Conservation (phyloP, 169 alveolate species). For the Plasmodium relictum region DNA sequence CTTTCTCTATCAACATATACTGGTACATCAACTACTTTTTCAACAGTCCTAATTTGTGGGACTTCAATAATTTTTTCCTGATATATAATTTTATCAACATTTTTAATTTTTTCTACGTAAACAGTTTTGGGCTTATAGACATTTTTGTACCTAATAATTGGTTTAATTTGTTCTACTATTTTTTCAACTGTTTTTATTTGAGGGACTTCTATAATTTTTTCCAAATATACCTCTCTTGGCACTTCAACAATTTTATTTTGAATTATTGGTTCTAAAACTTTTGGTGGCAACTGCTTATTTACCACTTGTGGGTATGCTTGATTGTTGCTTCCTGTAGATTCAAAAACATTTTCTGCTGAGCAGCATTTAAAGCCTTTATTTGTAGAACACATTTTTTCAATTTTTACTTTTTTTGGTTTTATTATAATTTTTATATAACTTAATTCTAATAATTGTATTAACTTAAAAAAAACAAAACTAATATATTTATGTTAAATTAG, state of each 20-base stretch:
- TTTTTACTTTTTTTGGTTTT: neutral
- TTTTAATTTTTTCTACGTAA: slow-evolving; percentile 86
- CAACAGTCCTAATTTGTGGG: slow-evolving; percentile 88
- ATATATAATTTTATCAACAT: slow-evolving; percentile 86
- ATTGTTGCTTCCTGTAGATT: slow-evolving; percentile 22
- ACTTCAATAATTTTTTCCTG: slow-evolving; percentile 90
- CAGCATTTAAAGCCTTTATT: slow-evolving; percentile 49
- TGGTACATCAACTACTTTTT: slow-evolving; percentile 89
- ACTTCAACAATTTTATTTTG: slow-evolving; percentile 87
- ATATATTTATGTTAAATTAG: neutral
- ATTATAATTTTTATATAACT: slow-evolving; percentile 4
- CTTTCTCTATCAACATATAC: slow-evolving; percentile 86
- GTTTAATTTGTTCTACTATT: slow-evolving; percentile 86
- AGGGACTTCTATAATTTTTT: slow-evolving; percentile 89
- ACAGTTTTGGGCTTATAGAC: slow-evolving; percentile 87
- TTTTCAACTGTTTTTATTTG: slow-evolving; percentile 89
- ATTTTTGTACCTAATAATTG: slow-evolving; percentile 86
- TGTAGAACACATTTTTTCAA: slow-evolving; percentile 61
- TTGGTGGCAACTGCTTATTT: slow-evolving; percentile 73
- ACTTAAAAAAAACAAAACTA: slow-evolving; percentile 1
- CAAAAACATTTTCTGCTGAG: slow-evolving; percentile 68
- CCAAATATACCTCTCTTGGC: slow-evolving; percentile 85
- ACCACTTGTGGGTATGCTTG: slow-evolving; percentile 58
- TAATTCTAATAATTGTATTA: neutral
- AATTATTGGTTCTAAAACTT: slow-evolving; percentile 76